Evolutionary conservation across 116 monocot species (phyloP).

Genomic region (Iris pallida): DNA sequence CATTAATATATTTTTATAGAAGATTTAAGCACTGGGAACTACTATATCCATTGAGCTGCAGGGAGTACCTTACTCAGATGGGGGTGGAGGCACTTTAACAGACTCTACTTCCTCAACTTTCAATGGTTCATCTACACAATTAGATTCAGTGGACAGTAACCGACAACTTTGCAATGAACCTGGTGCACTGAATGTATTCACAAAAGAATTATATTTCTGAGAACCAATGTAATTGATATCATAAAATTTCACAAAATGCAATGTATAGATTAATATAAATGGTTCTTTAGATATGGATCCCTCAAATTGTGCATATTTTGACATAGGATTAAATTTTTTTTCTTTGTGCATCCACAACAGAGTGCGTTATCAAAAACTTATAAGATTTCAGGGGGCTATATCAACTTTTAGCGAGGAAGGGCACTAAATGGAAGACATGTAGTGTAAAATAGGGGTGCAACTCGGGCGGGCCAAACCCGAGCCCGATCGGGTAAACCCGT

Average conservation of each 20-base stretch:
- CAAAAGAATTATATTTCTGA: neutral
- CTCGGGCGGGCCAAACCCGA: no score
- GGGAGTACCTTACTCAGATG: constrained; percentile 56
- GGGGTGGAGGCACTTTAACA: constrained; percentile 46
- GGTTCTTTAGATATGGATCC: no score
- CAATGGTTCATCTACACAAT: constrained; percentile 58
- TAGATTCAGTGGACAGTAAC: constrained; percentile 60
- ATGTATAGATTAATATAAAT: no score
- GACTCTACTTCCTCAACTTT: constrained; percentile 91
- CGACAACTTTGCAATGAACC: constrained; percentile 33
- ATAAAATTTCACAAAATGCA: no score
- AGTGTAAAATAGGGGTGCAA: no score
- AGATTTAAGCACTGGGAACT: no score
- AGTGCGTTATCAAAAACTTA: neutral
- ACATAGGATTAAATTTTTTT: no score
- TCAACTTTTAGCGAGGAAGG: neutral
- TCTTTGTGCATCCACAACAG: neutral
- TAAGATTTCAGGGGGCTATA: no score
- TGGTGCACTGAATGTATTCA: constrained; percentile 15
- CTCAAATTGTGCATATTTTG: no score
- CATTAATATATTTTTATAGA: no score
- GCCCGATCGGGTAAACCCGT: no score
- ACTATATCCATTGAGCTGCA: neutral
- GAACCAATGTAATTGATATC: neutral
- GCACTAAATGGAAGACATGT: no score